A percentile compares a stretch with the other conserved stretches of the same genome.
phyloP scores from a whole-genome alignment of 441 rosid genomes.

The Iberis amara region DNA sequence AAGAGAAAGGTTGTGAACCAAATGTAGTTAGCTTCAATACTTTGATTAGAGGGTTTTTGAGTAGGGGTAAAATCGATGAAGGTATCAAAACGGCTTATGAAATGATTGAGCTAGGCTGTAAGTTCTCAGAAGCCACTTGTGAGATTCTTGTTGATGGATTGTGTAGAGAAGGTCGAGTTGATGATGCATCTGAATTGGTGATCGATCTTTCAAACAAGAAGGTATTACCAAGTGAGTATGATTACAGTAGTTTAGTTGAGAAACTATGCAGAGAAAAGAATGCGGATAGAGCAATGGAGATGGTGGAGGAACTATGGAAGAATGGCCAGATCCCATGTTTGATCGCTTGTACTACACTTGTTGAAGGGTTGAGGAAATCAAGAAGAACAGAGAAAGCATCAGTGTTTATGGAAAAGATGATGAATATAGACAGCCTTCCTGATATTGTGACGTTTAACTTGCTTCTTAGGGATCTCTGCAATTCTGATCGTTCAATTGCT shows the following conservation, averaged over 20 bases:
- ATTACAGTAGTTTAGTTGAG: slow-evolving; percentile 50
- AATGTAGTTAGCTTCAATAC: too few species aligned
- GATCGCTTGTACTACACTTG: slow-evolving; percentile 63
- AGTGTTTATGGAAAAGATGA: slow-evolving; percentile 58
- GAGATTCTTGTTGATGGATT: slow-evolving; percentile 79
- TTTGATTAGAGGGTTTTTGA: slow-evolving; percentile 60
- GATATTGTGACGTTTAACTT: slow-evolving; percentile 76
- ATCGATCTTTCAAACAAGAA: slow-evolving; percentile 49
- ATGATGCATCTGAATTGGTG: slow-evolving; percentile 53
- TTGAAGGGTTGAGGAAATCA: slow-evolving; percentile 65
- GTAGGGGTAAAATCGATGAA: slow-evolving; percentile 43
- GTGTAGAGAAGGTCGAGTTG: slow-evolving; percentile 41
- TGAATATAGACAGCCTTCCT: slow-evolving; percentile 45
- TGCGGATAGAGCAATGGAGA: slow-evolving; percentile 44
- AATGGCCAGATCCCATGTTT: slow-evolving; percentile 52
- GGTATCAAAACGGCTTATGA: slow-evolving; percentile 40
- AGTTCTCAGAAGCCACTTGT: slow-evolving; percentile 58
- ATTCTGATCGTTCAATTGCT: slow-evolving; percentile 40
- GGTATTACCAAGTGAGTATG: slow-evolving; percentile 54
- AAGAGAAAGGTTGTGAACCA: too few species aligned
- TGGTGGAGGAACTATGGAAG: slow-evolving; percentile 58
- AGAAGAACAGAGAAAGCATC: slow-evolving; percentile 44
- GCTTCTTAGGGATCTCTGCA: slow-evolving; percentile 68
- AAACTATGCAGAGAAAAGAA: slow-evolving; percentile 45
- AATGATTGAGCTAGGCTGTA: slow-evolving; percentile 62